These are phyloP conservation scores for Potentilla sterilis DNA, from an alignment of 306 rosid genomes.

Conservation along the genomic window DNA sequence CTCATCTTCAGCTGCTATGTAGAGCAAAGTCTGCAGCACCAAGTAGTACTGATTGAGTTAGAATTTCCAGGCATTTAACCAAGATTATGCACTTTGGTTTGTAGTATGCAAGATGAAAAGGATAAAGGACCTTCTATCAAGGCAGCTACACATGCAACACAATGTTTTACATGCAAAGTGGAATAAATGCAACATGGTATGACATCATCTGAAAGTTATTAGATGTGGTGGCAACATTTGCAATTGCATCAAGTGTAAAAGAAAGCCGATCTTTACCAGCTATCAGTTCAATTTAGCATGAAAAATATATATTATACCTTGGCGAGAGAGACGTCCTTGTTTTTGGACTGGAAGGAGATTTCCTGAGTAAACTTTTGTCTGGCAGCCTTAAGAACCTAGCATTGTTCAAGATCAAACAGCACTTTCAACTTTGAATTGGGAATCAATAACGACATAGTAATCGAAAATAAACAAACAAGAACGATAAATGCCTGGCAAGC, in stretches of 20 bases:
- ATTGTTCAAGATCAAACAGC: not conserved
- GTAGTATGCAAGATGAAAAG: not conserved
- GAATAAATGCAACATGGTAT: not conserved
- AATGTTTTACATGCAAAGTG: too few relatives aligned
- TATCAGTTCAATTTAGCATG: not conserved
- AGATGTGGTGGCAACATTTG: too few relatives aligned
- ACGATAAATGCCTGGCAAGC: too few relatives aligned
- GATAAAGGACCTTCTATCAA: not conserved
- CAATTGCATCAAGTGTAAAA: not conserved
- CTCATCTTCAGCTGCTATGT: slow-evolving; percentile 21
- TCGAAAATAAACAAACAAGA: not conserved
- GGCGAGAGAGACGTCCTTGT: slow-evolving; percentile 9
- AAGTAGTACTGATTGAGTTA: not conserved
- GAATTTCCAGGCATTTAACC: not conserved
- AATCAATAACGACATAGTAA: not conserved
- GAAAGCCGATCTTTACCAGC: not conserved
- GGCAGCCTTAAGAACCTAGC: slow-evolving; percentile 20
- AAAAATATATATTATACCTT: not conserved
- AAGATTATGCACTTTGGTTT: not conserved
- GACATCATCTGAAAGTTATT: not conserved
- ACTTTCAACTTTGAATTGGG: not conserved
- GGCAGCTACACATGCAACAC: not conserved
- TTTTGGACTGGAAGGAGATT: slow-evolving; percentile 12
- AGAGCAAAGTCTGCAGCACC: slow-evolving; percentile 18
- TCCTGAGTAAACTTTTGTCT: slow-evolving; percentile 16